These are phyloP conservation scores for Volvox reticuliferus DNA, from an alignment of 139 green algal species.

Conservation along the genomic window DNA sequence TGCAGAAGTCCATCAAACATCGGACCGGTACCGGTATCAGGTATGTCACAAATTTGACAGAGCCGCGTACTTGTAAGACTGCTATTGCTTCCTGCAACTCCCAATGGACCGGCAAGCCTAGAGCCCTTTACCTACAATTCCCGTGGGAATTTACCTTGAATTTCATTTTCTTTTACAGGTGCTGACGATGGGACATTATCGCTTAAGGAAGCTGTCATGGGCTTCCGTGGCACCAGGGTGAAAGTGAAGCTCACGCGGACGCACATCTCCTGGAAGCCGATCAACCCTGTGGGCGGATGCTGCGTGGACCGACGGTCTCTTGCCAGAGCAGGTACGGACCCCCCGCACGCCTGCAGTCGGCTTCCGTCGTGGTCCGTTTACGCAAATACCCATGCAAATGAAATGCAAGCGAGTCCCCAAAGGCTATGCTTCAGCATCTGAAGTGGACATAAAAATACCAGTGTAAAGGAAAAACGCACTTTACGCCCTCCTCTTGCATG, in stretches of 20 bases:
- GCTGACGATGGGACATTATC: background rate
- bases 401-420: too few relatives aligned
- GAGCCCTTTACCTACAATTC: too few relatives aligned
- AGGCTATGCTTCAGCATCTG: too few relatives aligned
- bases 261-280: slow-evolving; percentile 41
- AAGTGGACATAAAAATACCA: too few relatives aligned
- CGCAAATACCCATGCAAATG: too few relatives aligned
- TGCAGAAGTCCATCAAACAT: background rate
- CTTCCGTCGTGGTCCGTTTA: too few relatives aligned
- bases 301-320: slow-evolving; percentile 18
- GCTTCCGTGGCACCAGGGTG: slow-evolving; percentile 28
- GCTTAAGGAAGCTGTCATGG: background rate
- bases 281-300: slow-evolving; percentile 19
- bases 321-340: background rate
- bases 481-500: too few relatives aligned
- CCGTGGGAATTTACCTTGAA: background rate
- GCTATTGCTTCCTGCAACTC: background rate
- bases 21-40: background rate
- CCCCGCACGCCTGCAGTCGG: too few relatives aligned
- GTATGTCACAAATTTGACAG: background rate
- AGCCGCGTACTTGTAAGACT: background rate
- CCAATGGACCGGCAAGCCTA: background rate
- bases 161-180: background rate
- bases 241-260: slow-evolving; percentile 46
- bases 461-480: too few relatives aligned